Evolutionary conservation across 106 monocot genomes (phyloP), one percentile per base, ranked within the genome.

Genomic region (Xerophyta viscosa): DNA sequence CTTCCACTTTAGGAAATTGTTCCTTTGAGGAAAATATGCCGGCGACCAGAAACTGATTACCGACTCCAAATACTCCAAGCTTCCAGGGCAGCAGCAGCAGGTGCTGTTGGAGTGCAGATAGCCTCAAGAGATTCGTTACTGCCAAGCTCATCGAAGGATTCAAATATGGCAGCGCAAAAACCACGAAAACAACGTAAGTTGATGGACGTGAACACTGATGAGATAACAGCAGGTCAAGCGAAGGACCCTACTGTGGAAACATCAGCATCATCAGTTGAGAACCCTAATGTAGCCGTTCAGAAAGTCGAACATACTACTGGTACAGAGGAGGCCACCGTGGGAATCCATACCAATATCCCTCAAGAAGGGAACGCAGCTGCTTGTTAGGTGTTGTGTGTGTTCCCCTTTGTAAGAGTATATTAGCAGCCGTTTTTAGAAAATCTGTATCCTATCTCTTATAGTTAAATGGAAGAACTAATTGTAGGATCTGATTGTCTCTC

Each of bases 1-100:
- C 2, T 42, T 4, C 27, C n/a, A 20, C 43, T 26, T 15, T 65
- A 85, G 85, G 85, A 85, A 72, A 85, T 85, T 57, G 85, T 85
- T 0, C 71, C 85, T 45, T 45, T 85, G 25, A 65, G 76, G 46
- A 85, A 85, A 61, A 68, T 85, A 3, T 85, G 85, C 21, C 58
- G 85, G 47, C 71, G 80, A 0, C 85, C 85, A 24, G 85, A 80
- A 65, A 72, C 76, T 15, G 80, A 80, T 37, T 71, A 76, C 37
- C 60, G 80, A 23, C 72, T 85, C 4, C 72, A 79, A 52, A 43
- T 72, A 27, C 64, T 76, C 20, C 67, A 76, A 33, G 60, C 62
- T 6, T 50, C 69, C 19, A 77, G 58, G 64, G 42, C 58, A 24
- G 27, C 47, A 18, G 42, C 58, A 24, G 27, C 47, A 18, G 66